These are phyloP conservation scores for Tuber umbilicatum DNA, from an alignment of 495 filamentous ascomycete species.

Conservation along the genomic window DNA sequence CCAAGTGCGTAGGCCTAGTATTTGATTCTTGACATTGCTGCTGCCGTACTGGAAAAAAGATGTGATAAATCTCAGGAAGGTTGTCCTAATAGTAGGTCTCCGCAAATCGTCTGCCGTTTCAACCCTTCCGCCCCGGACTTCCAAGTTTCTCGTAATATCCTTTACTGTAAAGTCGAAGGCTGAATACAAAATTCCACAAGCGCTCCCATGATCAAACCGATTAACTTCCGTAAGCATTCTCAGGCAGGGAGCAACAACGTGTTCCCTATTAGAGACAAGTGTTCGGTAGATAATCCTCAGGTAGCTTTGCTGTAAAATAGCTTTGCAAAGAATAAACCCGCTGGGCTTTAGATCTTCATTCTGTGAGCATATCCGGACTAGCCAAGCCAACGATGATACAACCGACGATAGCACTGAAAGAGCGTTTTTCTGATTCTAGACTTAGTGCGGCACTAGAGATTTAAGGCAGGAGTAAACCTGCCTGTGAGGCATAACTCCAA, in stretches of 20 bases:
- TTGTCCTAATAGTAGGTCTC: constrained; percentile 37
- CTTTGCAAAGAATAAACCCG: constrained; percentile 32
- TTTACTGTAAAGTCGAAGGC: constrained; percentile 40
- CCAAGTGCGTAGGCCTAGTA: constrained; percentile 36
- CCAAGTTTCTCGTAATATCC: constrained; percentile 35
- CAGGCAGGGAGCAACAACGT: constrained; percentile 31
- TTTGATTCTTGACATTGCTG: constrained; percentile 35
- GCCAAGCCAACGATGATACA: constrained; percentile 27
- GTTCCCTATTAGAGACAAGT: constrained; percentile 31
- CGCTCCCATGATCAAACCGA: constrained; percentile 35
- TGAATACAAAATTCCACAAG: constrained; percentile 34
- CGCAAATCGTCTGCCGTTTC: constrained; percentile 24
- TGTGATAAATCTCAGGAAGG: constrained; percentile 38
- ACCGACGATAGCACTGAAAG: constrained; percentile 25
- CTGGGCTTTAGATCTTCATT: constrained; percentile 34
- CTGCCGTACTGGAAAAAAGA: constrained; percentile 41
- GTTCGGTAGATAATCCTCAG: constrained; percentile 38
- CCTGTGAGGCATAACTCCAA: constrained; percentile 41
- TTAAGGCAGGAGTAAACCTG: constrained; percentile 9
- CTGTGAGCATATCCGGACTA: constrained; percentile 39
- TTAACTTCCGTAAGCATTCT: constrained; percentile 41
- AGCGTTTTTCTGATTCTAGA: constrained; percentile 29
- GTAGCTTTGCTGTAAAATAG: constrained; percentile 30
- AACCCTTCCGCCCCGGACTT: constrained; percentile 20
- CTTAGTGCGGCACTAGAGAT: neutral